Percentiles rank a stretch among this genome's conserved stretches.
These are phyloP conservation scores for Candida maris DNA, from an alignment of 805 yeast genomes.

Conservation along the genomic window DNA sequence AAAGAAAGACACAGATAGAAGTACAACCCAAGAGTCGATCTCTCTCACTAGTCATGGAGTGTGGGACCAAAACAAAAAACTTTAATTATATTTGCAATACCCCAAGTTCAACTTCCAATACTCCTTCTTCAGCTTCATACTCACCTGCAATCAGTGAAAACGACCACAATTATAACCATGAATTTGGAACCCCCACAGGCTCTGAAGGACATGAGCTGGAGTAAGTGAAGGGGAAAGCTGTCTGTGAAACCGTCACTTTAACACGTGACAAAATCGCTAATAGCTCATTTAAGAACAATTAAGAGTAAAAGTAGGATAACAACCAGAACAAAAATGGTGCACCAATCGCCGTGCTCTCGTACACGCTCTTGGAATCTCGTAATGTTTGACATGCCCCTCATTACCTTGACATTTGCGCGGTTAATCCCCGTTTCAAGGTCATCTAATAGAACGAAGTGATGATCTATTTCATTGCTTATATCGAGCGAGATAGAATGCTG, in stretches of 20 bases:
- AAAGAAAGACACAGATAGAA: no score
- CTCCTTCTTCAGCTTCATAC: slow-evolving; percentile 14
- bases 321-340: slow-evolving; percentile 40
- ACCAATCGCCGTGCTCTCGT: slow-evolving; percentile 48
- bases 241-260: no score
- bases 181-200: no score
- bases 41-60: no score
- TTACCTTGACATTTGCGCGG: slow-evolving; percentile 37
- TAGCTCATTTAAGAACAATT: slow-evolving; percentile 33
- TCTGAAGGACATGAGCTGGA: no score
- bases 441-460: slow-evolving; percentile 45
- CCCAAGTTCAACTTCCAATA: slow-evolving; percentile 18
- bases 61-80: slow-evolving; percentile 9
- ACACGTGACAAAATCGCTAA: no score
- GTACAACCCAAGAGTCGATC: no score
- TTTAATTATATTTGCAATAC: slow-evolving; percentile 20
- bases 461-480: slow-evolving; percentile 45
- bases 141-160: slow-evolving; percentile 8
- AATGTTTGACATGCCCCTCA: slow-evolving; percentile 39
- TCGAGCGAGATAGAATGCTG: slow-evolving; percentile 43
- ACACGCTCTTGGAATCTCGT: slow-evolving; percentile 37
- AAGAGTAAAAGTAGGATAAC: slow-evolving; percentile 43
- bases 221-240: no score
- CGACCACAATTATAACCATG: no score
- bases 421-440: slow-evolving; percentile 49